A percentile compares a stretch with the other conserved stretches of the same genome.
These are phyloP conservation scores for Catunica adiposa DNA, from an alignment of 2,329 filamentous ascomycete species.

Conservation along the genomic window DNA sequence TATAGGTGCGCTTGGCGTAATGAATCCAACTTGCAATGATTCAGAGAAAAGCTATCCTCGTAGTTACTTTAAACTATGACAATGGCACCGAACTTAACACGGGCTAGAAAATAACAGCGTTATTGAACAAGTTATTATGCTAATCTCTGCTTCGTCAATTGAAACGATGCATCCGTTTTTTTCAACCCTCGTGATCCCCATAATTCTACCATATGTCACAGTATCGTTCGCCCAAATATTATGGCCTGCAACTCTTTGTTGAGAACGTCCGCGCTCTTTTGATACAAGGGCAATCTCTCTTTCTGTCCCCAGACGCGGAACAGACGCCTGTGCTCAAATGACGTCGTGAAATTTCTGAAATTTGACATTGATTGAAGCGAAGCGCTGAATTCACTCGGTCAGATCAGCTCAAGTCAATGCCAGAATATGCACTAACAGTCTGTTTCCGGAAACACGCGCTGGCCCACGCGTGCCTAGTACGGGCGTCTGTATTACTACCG, in stretches of 20 bases:
- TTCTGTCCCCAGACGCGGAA: neutral
- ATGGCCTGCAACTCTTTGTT: neutral
- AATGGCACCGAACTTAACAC: too few species aligned
- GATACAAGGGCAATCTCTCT: neutral
- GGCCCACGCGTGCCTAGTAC: neutral
- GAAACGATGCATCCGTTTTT: too few species aligned
- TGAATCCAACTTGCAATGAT: too few species aligned
- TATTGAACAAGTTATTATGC: too few species aligned
- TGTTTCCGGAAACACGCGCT: neutral
- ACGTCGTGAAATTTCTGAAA: conserved; percentile 1
- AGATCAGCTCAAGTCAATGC: neutral
- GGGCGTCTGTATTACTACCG: neutral
- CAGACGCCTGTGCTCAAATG: conserved; percentile 2
- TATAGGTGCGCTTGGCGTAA: too few species aligned
- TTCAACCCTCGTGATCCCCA: too few species aligned
- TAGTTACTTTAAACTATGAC: too few species aligned
- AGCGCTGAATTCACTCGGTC: neutral
- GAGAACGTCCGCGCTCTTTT: neutral
- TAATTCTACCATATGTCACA: too few species aligned
- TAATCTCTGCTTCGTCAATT: too few species aligned
- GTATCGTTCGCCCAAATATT: too few species aligned
- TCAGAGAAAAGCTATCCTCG: too few species aligned
- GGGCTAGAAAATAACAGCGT: too few species aligned
- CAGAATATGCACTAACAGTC: neutral
- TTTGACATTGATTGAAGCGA: neutral